Conservation (phyloP, 768 basidiomycete species). For the Roridomyces roridus region DNA sequence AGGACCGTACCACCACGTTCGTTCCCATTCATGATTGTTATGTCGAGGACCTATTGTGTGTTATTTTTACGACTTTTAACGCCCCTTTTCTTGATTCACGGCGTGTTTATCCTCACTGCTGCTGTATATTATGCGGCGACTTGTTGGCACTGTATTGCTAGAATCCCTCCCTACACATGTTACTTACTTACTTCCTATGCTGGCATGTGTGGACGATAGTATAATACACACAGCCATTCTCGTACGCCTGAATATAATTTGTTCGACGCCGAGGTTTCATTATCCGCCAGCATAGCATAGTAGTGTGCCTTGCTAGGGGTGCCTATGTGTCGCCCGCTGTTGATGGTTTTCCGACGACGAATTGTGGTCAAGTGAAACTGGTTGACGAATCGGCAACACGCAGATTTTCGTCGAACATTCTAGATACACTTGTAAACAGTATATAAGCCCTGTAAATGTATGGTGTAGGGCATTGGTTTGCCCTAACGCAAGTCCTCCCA, state of each 20-base stretch:
- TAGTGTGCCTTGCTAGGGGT: too few relatives aligned
- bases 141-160: conserved; percentile 42
- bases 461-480: too few relatives aligned
- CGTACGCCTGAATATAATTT: neutral
- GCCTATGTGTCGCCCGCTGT: too few relatives aligned
- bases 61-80: conserved; percentile 41
- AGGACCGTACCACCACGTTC: conserved; percentile 42
- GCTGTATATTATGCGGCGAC: conserved; percentile 20
- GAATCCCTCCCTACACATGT: conserved; percentile 13
- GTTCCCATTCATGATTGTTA: conserved; percentile 30
- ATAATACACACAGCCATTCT: neutral
- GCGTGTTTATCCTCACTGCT: conserved; percentile 37
- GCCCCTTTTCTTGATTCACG: conserved; percentile 27
- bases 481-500: too few relatives aligned
- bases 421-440: too few relatives aligned
- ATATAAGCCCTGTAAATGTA: too few relatives aligned
- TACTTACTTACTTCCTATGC: neutral
- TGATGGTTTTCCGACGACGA: too few relatives aligned
- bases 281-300: too few relatives aligned
- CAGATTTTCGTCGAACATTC: too few relatives aligned
- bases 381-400: too few relatives aligned
- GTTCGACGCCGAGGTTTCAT: too few relatives aligned
- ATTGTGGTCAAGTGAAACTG: too few relatives aligned
- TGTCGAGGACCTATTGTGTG: neutral
- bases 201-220: neutral